These are phyloP conservation scores for Calonectria ilicicola DNA, from an alignment of 2,329 filamentous ascomycete species.

Conservation along the genomic window DNA sequence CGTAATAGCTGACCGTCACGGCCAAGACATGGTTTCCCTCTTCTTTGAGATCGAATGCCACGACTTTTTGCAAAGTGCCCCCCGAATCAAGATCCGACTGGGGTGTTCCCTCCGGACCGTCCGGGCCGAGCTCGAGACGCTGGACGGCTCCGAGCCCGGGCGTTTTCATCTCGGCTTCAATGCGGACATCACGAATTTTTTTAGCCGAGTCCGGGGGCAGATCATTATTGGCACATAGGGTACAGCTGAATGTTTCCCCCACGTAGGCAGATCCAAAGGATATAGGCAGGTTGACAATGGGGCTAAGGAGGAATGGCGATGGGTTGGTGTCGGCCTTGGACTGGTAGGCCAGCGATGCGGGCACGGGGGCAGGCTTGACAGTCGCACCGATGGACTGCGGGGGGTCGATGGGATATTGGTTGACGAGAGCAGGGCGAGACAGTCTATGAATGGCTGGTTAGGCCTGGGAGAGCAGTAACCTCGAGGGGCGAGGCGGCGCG, in stretches of 20 bases:
- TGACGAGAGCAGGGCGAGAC: slow-evolving; percentile 82
- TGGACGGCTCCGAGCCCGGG: slow-evolving; percentile 71
- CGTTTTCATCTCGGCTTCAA: slow-evolving; percentile 96
- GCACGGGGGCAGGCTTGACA: slow-evolving; percentile 54
- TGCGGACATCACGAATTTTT: slow-evolving; percentile 79
- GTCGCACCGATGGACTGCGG: slow-evolving; percentile 57
- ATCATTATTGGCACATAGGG: slow-evolving; percentile 96
- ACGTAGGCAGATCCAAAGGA: slow-evolving; percentile 96
- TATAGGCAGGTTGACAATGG: slow-evolving; percentile 84
- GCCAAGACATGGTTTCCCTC: slow-evolving; percentile 94
- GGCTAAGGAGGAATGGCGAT: slow-evolving; percentile 68
- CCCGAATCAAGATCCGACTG: slow-evolving; percentile 67
- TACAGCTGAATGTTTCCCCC: slow-evolving; percentile 94
- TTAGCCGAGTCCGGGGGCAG: slow-evolving; percentile 47
- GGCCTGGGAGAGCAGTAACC: slow-evolving; percentile 1
- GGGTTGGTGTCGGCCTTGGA: slow-evolving; percentile 59
- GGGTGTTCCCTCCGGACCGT: slow-evolving; percentile 23
- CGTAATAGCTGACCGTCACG: slow-evolving; percentile 94
- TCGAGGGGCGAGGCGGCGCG: slow-evolving; percentile 74
- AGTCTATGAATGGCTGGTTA: slow-evolving; percentile 64
- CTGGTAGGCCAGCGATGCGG: slow-evolving; percentile 81
- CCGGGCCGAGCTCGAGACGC: slow-evolving; percentile 71
- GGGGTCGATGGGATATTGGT: slow-evolving; percentile 73
- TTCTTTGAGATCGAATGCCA: slow-evolving; percentile 90
- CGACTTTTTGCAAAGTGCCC: slow-evolving; percentile 81